Conservation (phyloP, 176 grass and related monocot species). For the Eleusine indica region DNA sequence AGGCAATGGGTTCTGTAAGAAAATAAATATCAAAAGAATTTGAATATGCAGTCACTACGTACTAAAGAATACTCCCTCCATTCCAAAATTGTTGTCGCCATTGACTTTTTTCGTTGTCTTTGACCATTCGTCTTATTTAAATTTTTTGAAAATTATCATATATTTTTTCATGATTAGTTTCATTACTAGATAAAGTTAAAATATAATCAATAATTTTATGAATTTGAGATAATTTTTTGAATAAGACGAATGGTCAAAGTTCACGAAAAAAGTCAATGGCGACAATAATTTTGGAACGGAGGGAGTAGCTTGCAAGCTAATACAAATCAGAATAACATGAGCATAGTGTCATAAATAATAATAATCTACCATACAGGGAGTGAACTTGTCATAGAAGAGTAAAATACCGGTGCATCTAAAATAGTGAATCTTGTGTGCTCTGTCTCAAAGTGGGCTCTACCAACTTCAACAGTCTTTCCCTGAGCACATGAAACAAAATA, state of each 20-base stretch:
- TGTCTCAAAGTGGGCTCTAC: constrained; percentile 84
- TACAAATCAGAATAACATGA: background rate
- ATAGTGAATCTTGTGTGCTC: constrained; percentile 79
- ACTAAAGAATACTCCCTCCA: background rate
- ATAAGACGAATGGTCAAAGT: too few relatives aligned
- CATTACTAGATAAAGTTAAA: too few relatives aligned
- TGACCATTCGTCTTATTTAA: too few relatives aligned
- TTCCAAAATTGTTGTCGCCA: too few relatives aligned
- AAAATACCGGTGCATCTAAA: constrained; percentile 75
- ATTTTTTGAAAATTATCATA: too few relatives aligned
- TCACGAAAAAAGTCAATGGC: too few relatives aligned
- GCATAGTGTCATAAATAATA: background rate
- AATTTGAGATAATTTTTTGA: too few relatives aligned
- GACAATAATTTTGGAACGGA: too few relatives aligned
- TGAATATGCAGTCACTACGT: background rate
- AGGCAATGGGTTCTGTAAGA: background rate
- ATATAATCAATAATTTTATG: too few relatives aligned
- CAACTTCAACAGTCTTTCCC: constrained; percentile 88
- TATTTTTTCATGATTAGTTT: too few relatives aligned
- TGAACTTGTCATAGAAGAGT: background rate
- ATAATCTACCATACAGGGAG: background rate
- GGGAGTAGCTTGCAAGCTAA: background rate
- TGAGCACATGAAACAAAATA: constrained; percentile 42
- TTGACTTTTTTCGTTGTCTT: too few relatives aligned
- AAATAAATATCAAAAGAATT: background rate